Evolutionary conservation across 225 moss, liverwort and hornwort species (phyloP), one percentile per base, ranked within the genome.

Genomic region (Bryoerythrophyllum caledonicum): DNA sequence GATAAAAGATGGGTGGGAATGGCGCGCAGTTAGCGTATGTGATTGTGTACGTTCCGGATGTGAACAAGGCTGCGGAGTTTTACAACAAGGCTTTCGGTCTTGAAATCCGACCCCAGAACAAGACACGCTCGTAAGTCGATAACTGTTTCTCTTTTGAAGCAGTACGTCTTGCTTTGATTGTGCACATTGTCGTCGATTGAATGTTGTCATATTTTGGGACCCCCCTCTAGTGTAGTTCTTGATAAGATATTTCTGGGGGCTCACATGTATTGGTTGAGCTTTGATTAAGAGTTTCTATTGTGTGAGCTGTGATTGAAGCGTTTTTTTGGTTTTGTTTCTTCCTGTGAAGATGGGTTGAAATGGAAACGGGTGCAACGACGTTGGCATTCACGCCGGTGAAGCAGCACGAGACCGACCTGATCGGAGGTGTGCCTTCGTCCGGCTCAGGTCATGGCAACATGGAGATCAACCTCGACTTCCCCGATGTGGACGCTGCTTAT

Each of bases 31-130:
- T 84, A 20, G 86, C 85, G 5, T 88, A 88, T 74, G 81, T 85
- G 1, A 74, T 89, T 23, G 63, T 92, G 3, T 90, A 90, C 12
- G 88, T 92, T 32, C 67, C 78, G 23, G 86, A 92, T 51, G 88
- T 87, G 24, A 55, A 63, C 27, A 72, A 85, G 74, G 71, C 88
- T 17, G 58, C 79, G 2, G 85, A 85, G 53, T 92, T 88, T 37
- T 92, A 92, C 61, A 37, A 77, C 23, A 87, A 89, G 40, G 88
- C 92, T 44, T 92, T 92, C 60, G 88, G 87, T 20, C 60, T 92
- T 6, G 48, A 49, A 5, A 56, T 82, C 17, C 85, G 88, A 32
- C 63, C 77, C 2, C 28, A 86, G 65, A 90, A 88, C n/a, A 37
- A 72, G 4, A 74, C 74, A 67, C 35, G 11, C 24, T 81, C 67